phyloP scores from a whole-genome alignment of 306 rosid genomes.

The Vigna angularis region DNA sequence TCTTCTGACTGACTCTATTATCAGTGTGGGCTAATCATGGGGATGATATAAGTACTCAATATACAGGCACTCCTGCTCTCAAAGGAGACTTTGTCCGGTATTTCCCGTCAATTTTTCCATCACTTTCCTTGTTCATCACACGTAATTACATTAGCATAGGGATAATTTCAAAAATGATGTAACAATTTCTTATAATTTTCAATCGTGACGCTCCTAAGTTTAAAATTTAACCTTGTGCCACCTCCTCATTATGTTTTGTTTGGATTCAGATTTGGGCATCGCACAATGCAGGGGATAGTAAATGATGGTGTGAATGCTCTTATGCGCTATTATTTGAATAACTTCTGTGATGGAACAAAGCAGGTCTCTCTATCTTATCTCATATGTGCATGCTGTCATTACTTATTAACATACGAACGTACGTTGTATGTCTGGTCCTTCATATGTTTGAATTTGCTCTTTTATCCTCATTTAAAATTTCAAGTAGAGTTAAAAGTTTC shows the following conservation, averaged over 20 bases:
- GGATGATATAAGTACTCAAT: constrained; percentile 85
- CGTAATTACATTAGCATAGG: neutral
- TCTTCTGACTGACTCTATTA: constrained; percentile 19
- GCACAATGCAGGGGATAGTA: constrained; percentile 69
- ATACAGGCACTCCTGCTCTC: constrained; percentile 87
- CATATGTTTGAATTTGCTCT: constrained; percentile 2
- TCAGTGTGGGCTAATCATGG: constrained; percentile 95
- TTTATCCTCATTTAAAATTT: neutral
- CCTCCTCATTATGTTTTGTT: constrained; percentile 30
- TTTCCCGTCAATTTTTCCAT: constrained; percentile 27
- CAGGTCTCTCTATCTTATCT: constrained; percentile 60
- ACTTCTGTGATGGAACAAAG: constrained; percentile 79
- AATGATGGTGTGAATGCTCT: constrained; percentile 78
- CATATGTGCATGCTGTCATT: neutral
- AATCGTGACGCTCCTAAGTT: neutral
- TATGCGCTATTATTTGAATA: constrained; percentile 77
- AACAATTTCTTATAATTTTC: neutral
- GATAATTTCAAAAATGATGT: neutral
- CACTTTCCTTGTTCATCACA: constrained; percentile 1
- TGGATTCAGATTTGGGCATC: constrained; percentile 73
- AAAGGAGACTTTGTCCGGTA: constrained; percentile 93
- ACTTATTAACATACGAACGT: neutral
- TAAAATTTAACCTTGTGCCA: neutral
- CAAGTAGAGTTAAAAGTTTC: too few relatives aligned
- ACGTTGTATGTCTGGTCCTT: neutral